A percentile compares a stretch with the other conserved stretches of the same genome.
Conservation (phyloP, 768 basidiomycete genomes). For the Leccinellum rugosiceps region DNA sequence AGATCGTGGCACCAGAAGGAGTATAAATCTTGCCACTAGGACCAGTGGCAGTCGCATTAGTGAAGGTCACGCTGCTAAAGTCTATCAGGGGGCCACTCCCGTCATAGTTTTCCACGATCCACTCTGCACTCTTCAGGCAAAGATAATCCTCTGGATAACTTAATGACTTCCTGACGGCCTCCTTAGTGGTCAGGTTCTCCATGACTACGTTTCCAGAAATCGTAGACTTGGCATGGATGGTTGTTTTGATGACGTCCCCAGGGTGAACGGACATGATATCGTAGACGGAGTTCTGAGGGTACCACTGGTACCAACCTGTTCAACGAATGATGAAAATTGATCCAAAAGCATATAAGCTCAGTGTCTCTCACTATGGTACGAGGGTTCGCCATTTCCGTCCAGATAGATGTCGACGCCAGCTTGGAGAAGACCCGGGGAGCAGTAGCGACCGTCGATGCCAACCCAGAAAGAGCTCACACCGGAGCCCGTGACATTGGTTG, state of each 20-base stretch:
- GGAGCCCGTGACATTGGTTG: neutral
- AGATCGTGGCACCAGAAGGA: conserved; percentile 6
- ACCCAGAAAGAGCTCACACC: conserved; percentile 11
- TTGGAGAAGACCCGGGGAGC: conserved; percentile 10
- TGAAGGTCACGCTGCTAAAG: conserved; percentile 22
- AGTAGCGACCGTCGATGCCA: conserved; percentile 14
- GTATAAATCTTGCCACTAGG: conserved; percentile 2
- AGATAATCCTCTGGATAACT: conserved; percentile 13
- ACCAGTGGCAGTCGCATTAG: conserved; percentile 7
- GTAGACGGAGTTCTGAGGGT: conserved; percentile 15
- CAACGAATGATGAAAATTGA: neutral
- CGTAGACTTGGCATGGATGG: conserved; percentile 15
- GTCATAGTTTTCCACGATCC: conserved; percentile 24
- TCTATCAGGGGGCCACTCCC: conserved; percentile 12
- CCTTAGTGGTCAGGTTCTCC: conserved; percentile 18
- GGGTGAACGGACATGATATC: conserved; percentile 6
- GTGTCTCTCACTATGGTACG: conserved; percentile 6
- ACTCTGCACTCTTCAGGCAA: conserved; percentile 18
- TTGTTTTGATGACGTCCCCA: conserved; percentile 17
- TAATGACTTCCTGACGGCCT: conserved; percentile 4
- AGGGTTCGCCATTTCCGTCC: neutral
- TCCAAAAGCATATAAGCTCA: no score
- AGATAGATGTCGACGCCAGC: conserved; percentile 10
- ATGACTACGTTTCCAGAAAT: conserved; percentile 17
- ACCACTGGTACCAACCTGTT: conserved; percentile 25